Base-by-base conservation (phyloP, 2,329 filamentous ascomycete genomes). In the Penicillium sp. region DNA sequence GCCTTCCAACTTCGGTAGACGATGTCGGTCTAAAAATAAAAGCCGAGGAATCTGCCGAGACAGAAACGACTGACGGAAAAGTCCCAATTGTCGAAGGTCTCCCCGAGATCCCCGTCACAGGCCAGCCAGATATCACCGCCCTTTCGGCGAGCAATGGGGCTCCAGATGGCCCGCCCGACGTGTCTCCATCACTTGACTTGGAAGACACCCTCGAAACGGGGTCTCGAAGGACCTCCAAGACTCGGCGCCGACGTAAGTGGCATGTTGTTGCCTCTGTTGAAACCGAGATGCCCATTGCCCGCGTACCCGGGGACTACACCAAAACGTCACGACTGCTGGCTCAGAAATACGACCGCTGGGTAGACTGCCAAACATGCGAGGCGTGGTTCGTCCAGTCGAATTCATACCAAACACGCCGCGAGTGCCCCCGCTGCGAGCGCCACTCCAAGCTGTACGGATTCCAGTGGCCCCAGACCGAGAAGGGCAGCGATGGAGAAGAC, bases 401-500 rank as follows among this genome's bases (percentile, higher is more conserved):
- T 49, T 88, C 87, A 0, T 96, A 94, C 63, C 84, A 83, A 50
- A 96, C 90, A 1, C 81, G 84, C 36, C 82, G 85, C 33, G 84
- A 87, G 11, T 98, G 93, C 62, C 90, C 88, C 3, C 81, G 93
- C 5, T 98, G 93, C 64, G 93, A 98, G 69, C 80, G 93, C 0
- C 93, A 98, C 60, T 94, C 87, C 11, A 97, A 94, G 70, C 71
- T 98, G 1, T 98, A 97, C 62, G 94, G 94, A 0, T 96, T 86
- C 59, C 76, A 85, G 41, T 98, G 93, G 93, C 93, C 93, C 4
- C 96, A 98, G 72, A 97, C 93, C 0, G 86, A 95, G 44, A 84
- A 84, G 17, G 87, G 87, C 1, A 80, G 80, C 11, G 93, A 97
- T 60, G 82, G 79, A 7, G 76, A 81, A 47, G 73, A 80, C 52